A percentile compares a stretch with the other conserved stretches of the same genome.
These are phyloP conservation scores for Vitellaria paradoxa DNA, from an alignment of 179 eudicot genomes.

Conservation along the genomic window DNA sequence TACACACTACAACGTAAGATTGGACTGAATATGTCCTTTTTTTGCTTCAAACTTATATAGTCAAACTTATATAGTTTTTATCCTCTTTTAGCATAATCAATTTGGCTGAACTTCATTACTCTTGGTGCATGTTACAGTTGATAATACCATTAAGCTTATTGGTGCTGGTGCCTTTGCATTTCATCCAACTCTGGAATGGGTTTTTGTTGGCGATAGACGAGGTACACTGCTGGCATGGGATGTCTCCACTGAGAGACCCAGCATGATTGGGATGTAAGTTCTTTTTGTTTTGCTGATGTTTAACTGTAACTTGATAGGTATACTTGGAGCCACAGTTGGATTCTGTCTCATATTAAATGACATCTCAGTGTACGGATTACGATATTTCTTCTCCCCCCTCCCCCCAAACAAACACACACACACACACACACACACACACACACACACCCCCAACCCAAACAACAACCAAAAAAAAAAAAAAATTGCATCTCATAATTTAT, in stretches of 20 bases:
- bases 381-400: not conserved
- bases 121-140: conserved; percentile 58
- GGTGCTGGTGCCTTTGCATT: conserved; percentile 99
- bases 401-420: too few relatives aligned
- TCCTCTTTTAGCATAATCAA: not conserved
- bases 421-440: not conserved
- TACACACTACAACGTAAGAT: conserved; percentile 93
- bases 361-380: not conserved
- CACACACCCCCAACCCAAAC: not conserved
- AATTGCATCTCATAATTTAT: not conserved
- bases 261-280: conserved; percentile 97
- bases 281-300: not conserved
- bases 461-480: not conserved
- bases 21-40: conserved; percentile 10
- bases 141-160: conserved; percentile 85
- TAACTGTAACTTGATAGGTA: not conserved
- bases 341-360: not conserved
- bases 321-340: conserved; percentile 1
- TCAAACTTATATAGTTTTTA: not conserved
- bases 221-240: conserved; percentile 99
- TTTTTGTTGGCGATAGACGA: conserved; percentile 91
- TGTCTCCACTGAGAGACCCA: conserved; percentile 97
- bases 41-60: not conserved
- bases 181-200: conserved; percentile 94
- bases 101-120: conserved; percentile 1